Evolutionary conservation across 2,329 filamentous ascomycete species (phyloP), one percentile per base, ranked within the genome.

Genomic region (Hymenoscyphus infarciens): DNA sequence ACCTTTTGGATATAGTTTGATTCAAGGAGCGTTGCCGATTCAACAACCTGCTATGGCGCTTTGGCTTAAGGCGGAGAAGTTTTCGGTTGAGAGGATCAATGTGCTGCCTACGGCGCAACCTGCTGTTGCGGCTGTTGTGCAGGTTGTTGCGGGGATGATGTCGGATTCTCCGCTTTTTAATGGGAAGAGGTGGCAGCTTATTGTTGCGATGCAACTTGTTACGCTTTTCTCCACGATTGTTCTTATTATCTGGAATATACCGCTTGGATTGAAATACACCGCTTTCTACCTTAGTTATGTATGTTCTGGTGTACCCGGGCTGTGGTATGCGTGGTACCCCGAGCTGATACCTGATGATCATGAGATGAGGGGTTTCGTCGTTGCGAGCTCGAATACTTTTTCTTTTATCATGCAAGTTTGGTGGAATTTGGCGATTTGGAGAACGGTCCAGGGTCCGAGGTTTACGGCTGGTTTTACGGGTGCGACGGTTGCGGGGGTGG

Each of bases 201-300:
- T 71, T 15, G 57, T 62, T 2, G 35, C 64, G 13, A 68, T 70
- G 70, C 69, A 71, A 58, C 62, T 61, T 1, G 65, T 62, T 8
- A 67, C 65, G 3, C 25, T 71, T 5, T 74, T 75, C 42, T 66
- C 70, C 2, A 64, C 64, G 7, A 68, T 75, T 22, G 69, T 75
- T 4, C 60, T 75, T 2, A 66, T 70, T 0, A 63, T 71, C 2
- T 75, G 74, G 73, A 67, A 69, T n/a, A 67, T 75, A 2, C 71
- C 73, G 1, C 67, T 71, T 22, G 59, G 57, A 0, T 63, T 74
- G 19, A 75, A 74, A 60, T 75, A 72, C 63, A 56, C 67, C 27
- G 73, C 73, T 3, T 75, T 73, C 57, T 75, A 75, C 59, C 67
- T 72, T n/a, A 69, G 71, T 8, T 71, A 71, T 13, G 70, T 73